phyloP scores from a whole-genome alignment of 1,284 basidiomycete species.

The Ganoderma lucidum region DNA sequence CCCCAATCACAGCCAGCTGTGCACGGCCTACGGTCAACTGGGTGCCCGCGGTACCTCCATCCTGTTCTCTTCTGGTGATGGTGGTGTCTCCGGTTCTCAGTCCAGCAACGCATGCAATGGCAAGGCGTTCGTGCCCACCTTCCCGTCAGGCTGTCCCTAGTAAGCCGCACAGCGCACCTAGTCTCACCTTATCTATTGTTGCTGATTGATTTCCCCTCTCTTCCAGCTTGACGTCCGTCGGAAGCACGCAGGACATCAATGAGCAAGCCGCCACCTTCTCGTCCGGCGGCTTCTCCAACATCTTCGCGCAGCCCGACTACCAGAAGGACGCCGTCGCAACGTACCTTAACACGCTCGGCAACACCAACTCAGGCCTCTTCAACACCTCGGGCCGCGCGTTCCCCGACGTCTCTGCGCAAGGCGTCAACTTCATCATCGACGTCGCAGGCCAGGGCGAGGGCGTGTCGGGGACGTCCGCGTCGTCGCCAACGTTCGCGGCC shows the following conservation, averaged over 20 bases:
- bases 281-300: slow-evolving; percentile 72
- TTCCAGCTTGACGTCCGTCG: slow-evolving; percentile 68
- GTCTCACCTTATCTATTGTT: slow-evolving; percentile 49
- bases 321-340: slow-evolving; percentile 51
- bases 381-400: slow-evolving; percentile 50
- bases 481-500: slow-evolving; percentile 51
- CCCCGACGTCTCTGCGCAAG: slow-evolving; percentile 27
- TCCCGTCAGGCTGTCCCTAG: slow-evolving; percentile 69
- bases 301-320: slow-evolving; percentile 64
- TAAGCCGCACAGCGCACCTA: slow-evolving; percentile 32
- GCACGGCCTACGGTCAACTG: slow-evolving; percentile 50
- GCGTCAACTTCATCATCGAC: slow-evolving; percentile 61
- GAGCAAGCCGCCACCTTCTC: slow-evolving; percentile 61
- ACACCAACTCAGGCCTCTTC: slow-evolving; percentile 61
- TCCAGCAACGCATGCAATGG: slow-evolving; percentile 53
- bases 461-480: slow-evolving; percentile 62
- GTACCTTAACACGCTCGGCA: slow-evolving; percentile 53
- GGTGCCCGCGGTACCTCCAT: slow-evolving; percentile 66
- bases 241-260: slow-evolving; percentile 58
- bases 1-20: slow-evolving; percentile 26
- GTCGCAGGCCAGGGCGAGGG: slow-evolving; percentile 49
- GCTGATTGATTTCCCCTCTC: slow-evolving; percentile 46
- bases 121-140: slow-evolving; percentile 65
- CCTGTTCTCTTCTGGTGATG: slow-evolving; percentile 72
- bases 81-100: slow-evolving; percentile 67